These are phyloP conservation scores for Euphorbia lathyris DNA, from an alignment of 345 rosid genomes.

Conservation along the genomic window DNA sequence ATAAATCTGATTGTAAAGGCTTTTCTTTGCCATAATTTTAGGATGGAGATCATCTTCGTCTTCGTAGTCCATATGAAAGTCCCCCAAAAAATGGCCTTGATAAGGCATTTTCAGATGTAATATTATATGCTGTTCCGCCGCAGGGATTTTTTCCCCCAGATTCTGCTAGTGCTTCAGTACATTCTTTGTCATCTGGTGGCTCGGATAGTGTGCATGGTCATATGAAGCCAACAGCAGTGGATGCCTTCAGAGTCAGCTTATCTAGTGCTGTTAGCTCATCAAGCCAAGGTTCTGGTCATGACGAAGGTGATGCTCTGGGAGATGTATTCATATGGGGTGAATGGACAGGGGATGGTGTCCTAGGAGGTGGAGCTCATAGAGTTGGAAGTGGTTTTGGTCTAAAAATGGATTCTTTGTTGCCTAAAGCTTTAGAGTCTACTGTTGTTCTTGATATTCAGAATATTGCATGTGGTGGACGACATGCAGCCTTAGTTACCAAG, in stretches of 20 bases:
- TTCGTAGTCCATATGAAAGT: constrained; percentile 91
- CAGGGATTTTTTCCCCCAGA: constrained; percentile 81
- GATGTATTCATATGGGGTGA: constrained; percentile 85
- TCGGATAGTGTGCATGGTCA: constrained; percentile 88
- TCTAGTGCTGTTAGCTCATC: constrained; percentile 91
- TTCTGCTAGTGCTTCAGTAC: constrained; percentile 77
- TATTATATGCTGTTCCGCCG: constrained; percentile 76
- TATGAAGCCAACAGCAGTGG: constrained; percentile 65
- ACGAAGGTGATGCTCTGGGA: constrained; percentile 76
- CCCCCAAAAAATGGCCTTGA: constrained; percentile 92
- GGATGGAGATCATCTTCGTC: constrained; percentile 75
- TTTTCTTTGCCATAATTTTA: constrained; percentile 33
- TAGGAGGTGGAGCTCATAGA: constrained; percentile 67
- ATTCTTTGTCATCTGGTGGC: constrained; percentile 95
- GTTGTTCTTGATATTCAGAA: constrained; percentile 76
- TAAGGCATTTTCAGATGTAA: constrained; percentile 80
- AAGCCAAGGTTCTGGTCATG: constrained; percentile 85
- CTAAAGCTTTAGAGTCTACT: constrained; percentile 70
- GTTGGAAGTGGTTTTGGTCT: constrained; percentile 39
- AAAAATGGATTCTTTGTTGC: constrained; percentile 62
- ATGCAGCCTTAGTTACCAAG: constrained; percentile 72
- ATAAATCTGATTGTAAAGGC: constrained; percentile 6
- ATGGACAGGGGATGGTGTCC: constrained; percentile 58
- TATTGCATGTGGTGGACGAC: constrained; percentile 73
- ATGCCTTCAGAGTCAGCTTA: constrained; percentile 92